Evolutionary conservation across 2,329 filamentous ascomycete genomes (phyloP), one percentile per base, ranked within the genome.

Genomic region (Chrysoporthe deuterocubensis): DNA sequence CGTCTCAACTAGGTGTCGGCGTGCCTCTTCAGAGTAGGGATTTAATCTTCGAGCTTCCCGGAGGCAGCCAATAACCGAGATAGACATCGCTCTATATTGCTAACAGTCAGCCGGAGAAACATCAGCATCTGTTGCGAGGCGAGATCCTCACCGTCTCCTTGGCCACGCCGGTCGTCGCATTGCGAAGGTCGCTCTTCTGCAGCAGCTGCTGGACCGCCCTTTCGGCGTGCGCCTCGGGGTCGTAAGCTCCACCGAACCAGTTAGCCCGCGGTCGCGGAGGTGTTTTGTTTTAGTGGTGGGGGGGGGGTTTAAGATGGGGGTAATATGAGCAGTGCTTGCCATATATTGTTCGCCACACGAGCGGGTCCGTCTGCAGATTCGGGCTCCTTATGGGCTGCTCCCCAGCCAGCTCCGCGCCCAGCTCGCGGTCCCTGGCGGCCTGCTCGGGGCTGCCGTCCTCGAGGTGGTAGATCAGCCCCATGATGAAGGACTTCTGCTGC

Each of bases 401-500:
- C 3, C 63, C 63, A 13, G 5, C 32, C 16, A 65, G 34, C 54
- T 65, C 63, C 18, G 9, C 42, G 18, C 40, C 21, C 63, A 65
- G 32, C 8, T 65, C 70, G 71, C 79, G 67, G 70, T 82, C 77
- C 46, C 79, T 74, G 9, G 76, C 77, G 65, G 74, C 40, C 71
- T 78, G 78, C 68, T 70, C 71, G 67, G 69, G 74, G n/a, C 63
- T 65, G 16, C 68, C 77, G 43, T 80, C 77, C 9, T 77, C 76
- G 26, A 81, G 69, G 44, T 78, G 76, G 77, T 77, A 77, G 37
- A 77, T 74, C 8, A 71, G 71, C 7, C 79, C 78, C 68, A 79
- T 81, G 32, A 80, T 67, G 65, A 77, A 80, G 0, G 76, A 80
- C 3, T 79, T 73, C 69, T 83, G 79, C 71, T 82, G 79, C 69